These are phyloP conservation scores for Trifolium pratense DNA, from an alignment of 306 rosid genomes.

Conservation along the genomic window DNA sequence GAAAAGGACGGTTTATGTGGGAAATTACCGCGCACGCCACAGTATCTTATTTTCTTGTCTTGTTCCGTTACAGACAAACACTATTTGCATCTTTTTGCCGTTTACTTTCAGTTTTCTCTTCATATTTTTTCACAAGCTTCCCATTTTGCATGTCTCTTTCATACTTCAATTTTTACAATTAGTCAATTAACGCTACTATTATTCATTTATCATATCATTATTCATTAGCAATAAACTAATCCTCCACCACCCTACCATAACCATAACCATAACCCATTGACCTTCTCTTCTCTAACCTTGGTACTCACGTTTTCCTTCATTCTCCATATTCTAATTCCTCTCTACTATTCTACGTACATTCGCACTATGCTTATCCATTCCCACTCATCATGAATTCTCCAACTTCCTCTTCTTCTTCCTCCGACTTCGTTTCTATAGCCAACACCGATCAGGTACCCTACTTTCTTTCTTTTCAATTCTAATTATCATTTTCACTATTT, in stretches of 20 bases:
- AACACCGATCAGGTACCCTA: constrained; percentile 62
- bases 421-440: constrained; percentile 61
- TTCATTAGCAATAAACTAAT: not conserved
- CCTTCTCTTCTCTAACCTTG: constrained; percentile 32
- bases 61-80: too few relatives aligned
- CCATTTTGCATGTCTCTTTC: constrained; percentile 22
- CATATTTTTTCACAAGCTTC: too few relatives aligned
- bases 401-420: constrained; percentile 62
- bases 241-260: not conserved
- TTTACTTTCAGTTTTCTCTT: constrained; percentile 34
- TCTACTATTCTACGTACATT: not conserved
- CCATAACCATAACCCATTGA: constrained; percentile 14
- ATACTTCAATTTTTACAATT: not conserved
- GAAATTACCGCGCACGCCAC: not conserved
- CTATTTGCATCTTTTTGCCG: constrained; percentile 20
- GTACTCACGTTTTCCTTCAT: constrained; percentile 24
- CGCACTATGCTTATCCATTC: constrained; percentile 46
- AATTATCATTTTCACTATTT: not conserved
- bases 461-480: not conserved
- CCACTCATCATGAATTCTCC: constrained; percentile 69
- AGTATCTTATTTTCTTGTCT: not conserved
- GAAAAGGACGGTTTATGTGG: not conserved
- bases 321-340: constrained; percentile 25
- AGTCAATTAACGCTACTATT: not conserved
- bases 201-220: not conserved